Evolutionary conservation across 371 early-diverging fungal species (phyloP), one percentile per base, ranked within the genome.

Genomic region (Entomophthora muscae): DNA sequence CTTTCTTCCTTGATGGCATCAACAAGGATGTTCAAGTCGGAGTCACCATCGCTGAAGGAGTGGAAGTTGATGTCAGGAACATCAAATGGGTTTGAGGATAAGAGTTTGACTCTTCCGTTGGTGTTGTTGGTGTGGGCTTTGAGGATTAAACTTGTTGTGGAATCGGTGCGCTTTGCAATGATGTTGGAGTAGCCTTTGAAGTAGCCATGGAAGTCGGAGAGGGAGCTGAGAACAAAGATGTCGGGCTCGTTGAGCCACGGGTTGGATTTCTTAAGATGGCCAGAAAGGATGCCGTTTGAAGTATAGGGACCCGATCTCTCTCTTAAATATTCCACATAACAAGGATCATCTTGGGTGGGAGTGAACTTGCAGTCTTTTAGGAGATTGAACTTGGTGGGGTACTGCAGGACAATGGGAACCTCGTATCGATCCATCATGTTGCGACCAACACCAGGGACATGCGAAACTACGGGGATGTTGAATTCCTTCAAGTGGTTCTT

Each of bases 401-500:
- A 61, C 2, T 28, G 1, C 2, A 33, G 3, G 23, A 30, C 27
- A 24, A 24, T 21, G 10, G 61, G 61, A 21, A 51, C 42, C 61
- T 61, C n/a, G n/a, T n/a, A n/a, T n/a, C n/a, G n/a, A n/a, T n/a
- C n/a, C n/a, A n/a, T n/a, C n/a, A n/a, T n/a, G 61, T 61, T 61
- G 17, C 42, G 31, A 22, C 61, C 61, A 24, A 61, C 61, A 22
- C 61, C 61, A n/a, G 31, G 31, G 2, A 61, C 21, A 24, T 61
- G 12, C 21, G 17, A 22, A 22, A 33, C 23, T 3, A 51, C 51
- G 23, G 32, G 42, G 42, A 61, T 61, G 10, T 61, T 61, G 12
- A 61, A 23, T 24, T 61, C 28, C 2, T 3, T 32, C 2, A 61
- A 26, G 3, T 61, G 56, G 68, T 67, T 29, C 67, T 65, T 53